Evolutionary conservation across 2,329 filamentous ascomycete species (phyloP).

Genomic region (Fusarium sp.): DNA sequence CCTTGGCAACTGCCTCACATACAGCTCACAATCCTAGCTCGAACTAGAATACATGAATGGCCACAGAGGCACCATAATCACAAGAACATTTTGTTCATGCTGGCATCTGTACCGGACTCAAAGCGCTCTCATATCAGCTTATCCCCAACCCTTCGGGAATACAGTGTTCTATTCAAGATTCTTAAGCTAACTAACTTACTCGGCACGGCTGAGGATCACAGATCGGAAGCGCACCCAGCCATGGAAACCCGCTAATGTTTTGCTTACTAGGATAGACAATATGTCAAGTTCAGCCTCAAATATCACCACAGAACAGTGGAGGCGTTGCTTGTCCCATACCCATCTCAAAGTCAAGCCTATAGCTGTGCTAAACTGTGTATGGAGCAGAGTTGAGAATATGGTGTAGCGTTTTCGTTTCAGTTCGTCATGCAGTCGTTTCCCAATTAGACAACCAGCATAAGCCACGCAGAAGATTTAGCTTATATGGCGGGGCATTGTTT

Average conservation of each 20-base stretch:
- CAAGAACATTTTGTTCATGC: not conserved
- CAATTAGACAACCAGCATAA: not conserved
- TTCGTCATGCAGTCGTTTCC: conserved; percentile 1
- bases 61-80: not conserved
- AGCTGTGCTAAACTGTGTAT: not conserved
- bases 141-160: not conserved
- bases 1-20: not conserved
- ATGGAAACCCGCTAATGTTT: not conserved
- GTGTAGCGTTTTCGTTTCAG: not conserved
- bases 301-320: not conserved
- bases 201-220: too few relatives aligned
- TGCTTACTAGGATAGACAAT: not conserved
- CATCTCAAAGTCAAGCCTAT: not conserved
- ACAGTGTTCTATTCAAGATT: not conserved
- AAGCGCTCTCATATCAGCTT: not conserved
- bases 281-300: not conserved
- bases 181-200: not conserved
- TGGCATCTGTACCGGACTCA: not conserved
- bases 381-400: not conserved
- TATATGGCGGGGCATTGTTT: conserved; percentile 20
- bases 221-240: not conserved
- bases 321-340: not conserved
- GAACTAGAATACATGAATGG: not conserved
- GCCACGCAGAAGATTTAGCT: not conserved
- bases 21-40: not conserved